Base-by-base conservation (phyloP, 2,329 filamentous ascomycete genomes). In the Aspergillus sp. region DNA sequence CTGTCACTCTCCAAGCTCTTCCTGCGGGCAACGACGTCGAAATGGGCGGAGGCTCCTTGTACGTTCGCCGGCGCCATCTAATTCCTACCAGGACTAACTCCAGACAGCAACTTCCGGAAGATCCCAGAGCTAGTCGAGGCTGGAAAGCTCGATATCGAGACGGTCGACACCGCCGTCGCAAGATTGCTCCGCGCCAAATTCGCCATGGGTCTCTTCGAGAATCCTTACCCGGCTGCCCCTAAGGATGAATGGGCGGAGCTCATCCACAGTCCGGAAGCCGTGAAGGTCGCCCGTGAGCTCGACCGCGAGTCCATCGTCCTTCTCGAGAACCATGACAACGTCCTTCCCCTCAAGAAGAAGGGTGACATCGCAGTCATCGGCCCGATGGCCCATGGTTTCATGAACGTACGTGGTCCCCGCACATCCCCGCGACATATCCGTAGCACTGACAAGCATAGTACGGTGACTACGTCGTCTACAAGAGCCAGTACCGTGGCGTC, bases 331-430 rank as follows among this genome's bases (percentile, higher is more conserved):
- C 79, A 82, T 50, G 70, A 81, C 35, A 70, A 75, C 11, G 64
- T 74, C 3, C 72, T 85, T 7, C 82, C 82, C 0, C 57, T 85
- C 43, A 79, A 77, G 56, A 88, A 86, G 64, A 77, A 81, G 7
- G 85, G 84, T n/a, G 84, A 82, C 14, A 78, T 90, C 52, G 86
- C 86, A 4, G 84, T 90, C 14, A 88, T 90, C 60, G 88, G 88
- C 0, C 87, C 87, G 2, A 90, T 90, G 83, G 87, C 84, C 1
- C 81, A 87, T 59, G 84, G 82, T 0, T 87, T 79, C 58, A 84
- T 88, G 77, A 89, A 89, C 61, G 82, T 84, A 60, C 71, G 80
- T 73, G 14, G 7, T 26, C 20, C 9, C 20, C 7, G 16, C 17
- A 3, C 14, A 17, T 14, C 32, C 32, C n/a, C 9, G 10, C 2